Conservation (phyloP, 495 filamentous ascomycete genomes). For the Daldinia bambusicola region DNA sequence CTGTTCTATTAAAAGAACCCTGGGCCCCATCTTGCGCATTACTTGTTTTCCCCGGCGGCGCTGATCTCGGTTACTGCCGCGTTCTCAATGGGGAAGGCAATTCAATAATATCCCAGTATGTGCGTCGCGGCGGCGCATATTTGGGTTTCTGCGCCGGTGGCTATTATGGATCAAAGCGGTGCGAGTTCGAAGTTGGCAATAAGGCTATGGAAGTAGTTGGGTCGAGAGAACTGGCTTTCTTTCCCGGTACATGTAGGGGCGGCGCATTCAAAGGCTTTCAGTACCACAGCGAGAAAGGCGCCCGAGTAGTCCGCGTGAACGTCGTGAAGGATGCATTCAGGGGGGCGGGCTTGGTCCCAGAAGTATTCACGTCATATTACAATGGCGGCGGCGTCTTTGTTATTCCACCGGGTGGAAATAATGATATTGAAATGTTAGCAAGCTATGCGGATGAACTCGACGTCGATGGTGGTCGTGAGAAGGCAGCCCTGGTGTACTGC, state of each 20-base stretch:
- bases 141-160: constrained; percentile 94
- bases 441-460: constrained; percentile 80
- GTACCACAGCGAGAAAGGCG: constrained; percentile 89
- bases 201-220: constrained; percentile 86
- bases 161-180: constrained; percentile 83
- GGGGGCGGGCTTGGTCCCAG: constrained; percentile 62
- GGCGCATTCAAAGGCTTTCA: constrained; percentile 90
- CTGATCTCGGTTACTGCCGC: constrained; percentile 90
- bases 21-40: constrained; percentile 89
- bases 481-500: constrained; percentile 87
- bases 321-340: constrained; percentile 70
- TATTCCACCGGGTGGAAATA: constrained; percentile 70
- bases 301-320: constrained; percentile 74
- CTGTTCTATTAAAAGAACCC: constrained; percentile 87
- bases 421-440: constrained; percentile 82
- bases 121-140: constrained; percentile 85
- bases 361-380: constrained; percentile 81
- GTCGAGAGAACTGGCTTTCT: constrained; percentile 86
- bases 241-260: constrained; percentile 84
- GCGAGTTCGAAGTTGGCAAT: constrained; percentile 92
- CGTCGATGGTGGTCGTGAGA: constrained; percentile 75
- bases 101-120: constrained; percentile 80
- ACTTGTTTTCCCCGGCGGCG: constrained; percentile 94
- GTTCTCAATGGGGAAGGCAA: constrained; percentile 90
- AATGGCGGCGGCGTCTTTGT: constrained; percentile 98